Evolutionary conservation across 2,329 filamentous ascomycete species (phyloP).

Genomic region (Neonectria neomacrospora): DNA sequence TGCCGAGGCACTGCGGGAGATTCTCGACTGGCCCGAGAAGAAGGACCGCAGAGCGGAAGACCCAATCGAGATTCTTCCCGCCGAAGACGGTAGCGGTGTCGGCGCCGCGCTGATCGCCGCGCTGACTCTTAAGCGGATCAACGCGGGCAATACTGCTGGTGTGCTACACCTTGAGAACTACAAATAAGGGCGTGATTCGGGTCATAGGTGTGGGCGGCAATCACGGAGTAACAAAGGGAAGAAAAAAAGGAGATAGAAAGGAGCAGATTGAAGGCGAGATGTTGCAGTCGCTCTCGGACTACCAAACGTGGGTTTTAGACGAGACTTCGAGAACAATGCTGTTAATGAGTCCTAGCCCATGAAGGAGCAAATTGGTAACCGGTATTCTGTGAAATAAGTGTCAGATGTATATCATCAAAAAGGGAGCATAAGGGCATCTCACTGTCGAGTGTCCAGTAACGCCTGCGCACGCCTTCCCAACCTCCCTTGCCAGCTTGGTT

Average conservation of each 20-base stretch:
- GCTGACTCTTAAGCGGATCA: constrained; percentile 72
- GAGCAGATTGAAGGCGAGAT: constrained; percentile 9
- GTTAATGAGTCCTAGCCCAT: constrained; percentile 62
- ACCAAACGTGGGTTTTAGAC: constrained; percentile 22
- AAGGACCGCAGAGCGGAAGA: constrained; percentile 78
- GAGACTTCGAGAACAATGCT: constrained; percentile 11
- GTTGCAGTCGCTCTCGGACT: constrained; percentile 11
- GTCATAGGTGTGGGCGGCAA: constrained; percentile 29
- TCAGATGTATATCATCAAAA: constrained; percentile 28
- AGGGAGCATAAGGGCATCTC: constrained; percentile 46
- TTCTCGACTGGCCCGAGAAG: constrained; percentile 90
- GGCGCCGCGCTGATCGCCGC: constrained; percentile 93
- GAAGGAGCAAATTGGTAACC: constrained; percentile 79
- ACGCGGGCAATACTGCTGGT: constrained; percentile 71
- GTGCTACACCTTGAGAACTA: constrained; percentile 75
- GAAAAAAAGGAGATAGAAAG: constrained; percentile 39
- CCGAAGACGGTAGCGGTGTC: constrained; percentile 97
- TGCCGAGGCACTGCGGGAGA: constrained; percentile 89
- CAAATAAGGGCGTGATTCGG: constrained; percentile 39
- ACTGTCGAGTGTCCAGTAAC: constrained; percentile 89
- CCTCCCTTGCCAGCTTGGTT: constrained; percentile 75
- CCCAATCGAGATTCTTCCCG: constrained; percentile 85
- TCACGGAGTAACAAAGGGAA: constrained; percentile 33
- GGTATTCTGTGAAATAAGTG: constrained; percentile 66
- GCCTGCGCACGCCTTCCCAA: constrained; percentile 88